Evolutionary conservation across 345 rosid genomes (phyloP).

Genomic region (Turritis glabra): DNA sequence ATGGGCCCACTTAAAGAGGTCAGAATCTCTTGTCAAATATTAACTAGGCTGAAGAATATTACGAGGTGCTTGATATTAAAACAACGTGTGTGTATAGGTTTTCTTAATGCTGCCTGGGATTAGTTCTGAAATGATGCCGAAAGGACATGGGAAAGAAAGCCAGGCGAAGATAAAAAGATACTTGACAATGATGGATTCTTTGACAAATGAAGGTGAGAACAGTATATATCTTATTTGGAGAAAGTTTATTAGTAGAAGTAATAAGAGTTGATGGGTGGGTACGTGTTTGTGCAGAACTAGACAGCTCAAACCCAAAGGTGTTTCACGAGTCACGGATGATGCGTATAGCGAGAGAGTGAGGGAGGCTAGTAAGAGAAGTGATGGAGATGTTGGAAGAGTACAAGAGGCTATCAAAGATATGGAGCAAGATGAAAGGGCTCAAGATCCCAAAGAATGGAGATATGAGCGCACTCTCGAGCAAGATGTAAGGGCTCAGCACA

Average conservation of each 20-base stretch:
- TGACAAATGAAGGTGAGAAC: slow-evolving; percentile 56
- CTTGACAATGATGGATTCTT: too few species aligned
- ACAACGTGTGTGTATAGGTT: slow-evolving; percentile 44
- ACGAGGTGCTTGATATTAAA: neutral
- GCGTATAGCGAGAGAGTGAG: too few species aligned
- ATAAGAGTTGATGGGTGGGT: neutral
- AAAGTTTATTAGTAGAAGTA: neutral
- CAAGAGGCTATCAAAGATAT: slow-evolving; percentile 77
- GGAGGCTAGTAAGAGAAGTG: too few species aligned
- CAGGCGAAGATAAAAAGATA: too few species aligned
- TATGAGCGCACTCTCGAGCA: slow-evolving; percentile 81
- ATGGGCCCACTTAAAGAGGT: slow-evolving; percentile 94
- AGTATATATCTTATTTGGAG: neutral
- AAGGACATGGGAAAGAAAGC: too few species aligned
- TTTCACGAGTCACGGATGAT: too few species aligned
- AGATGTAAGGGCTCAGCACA: slow-evolving; percentile 84
- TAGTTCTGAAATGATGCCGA: slow-evolving; percentile 81
- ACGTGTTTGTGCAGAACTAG: slow-evolving; percentile 53
- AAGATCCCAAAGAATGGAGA: too few species aligned
- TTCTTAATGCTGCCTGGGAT: slow-evolving; percentile 83
- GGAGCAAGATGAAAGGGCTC: slow-evolving; percentile 85
- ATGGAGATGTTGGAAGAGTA: too few species aligned
- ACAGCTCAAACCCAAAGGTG: too few species aligned
- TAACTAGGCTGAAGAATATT: neutral
- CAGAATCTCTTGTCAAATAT: too few species aligned